A percentile compares a stretch with the other conserved stretches of the same genome.
phyloP scores from a whole-genome alignment of 1,284 basidiomycete genomes.

The Puccinia novopanici region DNA sequence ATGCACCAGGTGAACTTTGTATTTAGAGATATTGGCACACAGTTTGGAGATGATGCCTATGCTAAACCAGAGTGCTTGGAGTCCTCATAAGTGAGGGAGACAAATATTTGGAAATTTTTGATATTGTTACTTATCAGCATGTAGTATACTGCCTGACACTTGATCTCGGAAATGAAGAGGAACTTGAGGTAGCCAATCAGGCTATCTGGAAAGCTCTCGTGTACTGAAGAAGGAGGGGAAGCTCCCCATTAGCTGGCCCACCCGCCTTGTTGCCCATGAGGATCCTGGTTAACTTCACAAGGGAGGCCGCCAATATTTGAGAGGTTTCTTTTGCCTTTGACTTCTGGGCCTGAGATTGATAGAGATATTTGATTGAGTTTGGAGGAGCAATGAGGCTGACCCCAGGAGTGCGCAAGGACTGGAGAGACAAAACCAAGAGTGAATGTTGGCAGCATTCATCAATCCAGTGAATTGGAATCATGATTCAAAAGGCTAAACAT shows the following conservation, averaged over 20 bases:
- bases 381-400: neutral
- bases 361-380: neutral
- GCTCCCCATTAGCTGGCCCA: too few species aligned
- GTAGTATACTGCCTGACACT: neutral
- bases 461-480: too few species aligned
- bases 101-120: neutral
- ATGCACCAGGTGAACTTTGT: too few species aligned
- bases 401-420: neutral
- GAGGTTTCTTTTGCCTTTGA: neutral
- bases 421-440: too few species aligned
- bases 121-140: neutral
- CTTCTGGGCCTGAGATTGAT: neutral
- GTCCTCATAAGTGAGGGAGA: too few species aligned
- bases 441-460: too few species aligned
- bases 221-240: neutral
- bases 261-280: too few species aligned
- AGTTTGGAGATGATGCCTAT: conserved; percentile 5
- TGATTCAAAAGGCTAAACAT: too few species aligned
- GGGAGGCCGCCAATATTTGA: neutral
- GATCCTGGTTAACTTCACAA: neutral
- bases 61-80: neutral
- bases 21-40: neutral
- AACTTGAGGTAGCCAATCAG: neutral
- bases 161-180: neutral
- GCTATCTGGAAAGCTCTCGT: neutral